phyloP scores from a whole-genome alignment of 345 rosid genomes.

The Bruguiera parviflora region DNA sequence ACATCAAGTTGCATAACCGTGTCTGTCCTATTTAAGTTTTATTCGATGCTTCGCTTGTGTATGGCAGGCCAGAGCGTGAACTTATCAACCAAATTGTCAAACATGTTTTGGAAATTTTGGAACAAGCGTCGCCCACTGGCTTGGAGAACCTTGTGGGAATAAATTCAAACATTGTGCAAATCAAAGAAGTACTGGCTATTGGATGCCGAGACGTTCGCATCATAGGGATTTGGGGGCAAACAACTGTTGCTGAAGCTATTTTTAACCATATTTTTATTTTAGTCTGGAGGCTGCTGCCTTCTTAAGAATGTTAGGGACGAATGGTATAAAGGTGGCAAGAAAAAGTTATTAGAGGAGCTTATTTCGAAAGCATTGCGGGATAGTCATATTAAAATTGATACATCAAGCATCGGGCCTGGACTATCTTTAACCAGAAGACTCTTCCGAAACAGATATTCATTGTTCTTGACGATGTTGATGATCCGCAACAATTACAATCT shows the following conservation, averaged over 20 bases:
- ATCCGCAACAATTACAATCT: neutral
- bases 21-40: too few species aligned
- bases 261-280: neutral
- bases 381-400: neutral
- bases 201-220: neutral
- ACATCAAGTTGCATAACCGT: neutral
- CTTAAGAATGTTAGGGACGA: conserved; percentile 8
- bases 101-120: neutral
- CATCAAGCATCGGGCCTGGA: neutral
- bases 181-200: neutral
- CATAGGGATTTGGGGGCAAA: conserved; percentile 15
- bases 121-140: neutral
- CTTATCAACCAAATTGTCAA: neutral
- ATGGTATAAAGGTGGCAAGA: neutral
- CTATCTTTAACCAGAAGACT: neutral
- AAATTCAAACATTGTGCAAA: conserved; percentile 1
- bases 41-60: too few species aligned
- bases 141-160: conserved; percentile 8
- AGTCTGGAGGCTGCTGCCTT: conserved; percentile 12
- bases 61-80: neutral
- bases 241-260: conserved; percentile 5
- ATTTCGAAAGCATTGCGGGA: neutral
- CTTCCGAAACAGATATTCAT: neutral
- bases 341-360: neutral
- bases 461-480: conserved; percentile 11